These are phyloP conservation scores for Podospora sp. DNA, from an alignment of 495 filamentous ascomycete genomes.

Conservation along the genomic window DNA sequence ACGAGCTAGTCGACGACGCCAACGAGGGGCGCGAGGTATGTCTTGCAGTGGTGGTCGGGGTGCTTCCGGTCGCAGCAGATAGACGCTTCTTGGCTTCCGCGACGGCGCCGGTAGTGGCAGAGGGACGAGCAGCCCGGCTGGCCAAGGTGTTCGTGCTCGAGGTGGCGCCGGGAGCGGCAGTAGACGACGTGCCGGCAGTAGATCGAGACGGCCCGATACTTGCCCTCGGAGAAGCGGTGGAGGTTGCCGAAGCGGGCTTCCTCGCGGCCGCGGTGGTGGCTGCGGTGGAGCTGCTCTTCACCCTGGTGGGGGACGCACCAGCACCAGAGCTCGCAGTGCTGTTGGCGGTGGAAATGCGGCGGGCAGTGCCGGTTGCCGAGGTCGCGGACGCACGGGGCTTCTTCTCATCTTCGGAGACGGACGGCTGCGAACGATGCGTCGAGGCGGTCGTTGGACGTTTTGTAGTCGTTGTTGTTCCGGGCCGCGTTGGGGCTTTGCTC, in stretches of 20 bases:
- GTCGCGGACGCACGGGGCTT: conserved; percentile 35
- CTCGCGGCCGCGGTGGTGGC: conserved; percentile 43
- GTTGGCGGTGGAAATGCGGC: conserved; percentile 43
- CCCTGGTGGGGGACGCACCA: conserved; percentile 43
- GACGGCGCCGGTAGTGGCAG: conserved; percentile 35
- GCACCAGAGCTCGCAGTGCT: conserved; percentile 31
- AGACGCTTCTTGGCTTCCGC: conserved; percentile 55
- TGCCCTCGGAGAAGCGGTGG: conserved; percentile 33
- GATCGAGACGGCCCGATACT: conserved; percentile 28
- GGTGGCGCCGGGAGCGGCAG: conserved; percentile 26
- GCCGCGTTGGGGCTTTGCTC: conserved; percentile 45
- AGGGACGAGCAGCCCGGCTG: conserved; percentile 36
- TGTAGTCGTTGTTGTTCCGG: conserved; percentile 33
- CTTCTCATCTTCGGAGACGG: conserved; percentile 53
- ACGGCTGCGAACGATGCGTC: conserved; percentile 48
- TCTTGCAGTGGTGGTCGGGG: conserved; percentile 28
- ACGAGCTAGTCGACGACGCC: conserved; percentile 33
- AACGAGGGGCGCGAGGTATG: conserved; percentile 46
- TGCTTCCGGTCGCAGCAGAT: conserved; percentile 39
- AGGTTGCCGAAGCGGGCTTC: conserved; percentile 41
- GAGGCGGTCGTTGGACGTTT: conserved; percentile 43
- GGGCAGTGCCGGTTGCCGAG: conserved; percentile 41
- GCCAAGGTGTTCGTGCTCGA: conserved; percentile 27
- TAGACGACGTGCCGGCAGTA: conserved; percentile 25
- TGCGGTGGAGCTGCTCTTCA: conserved; percentile 35